Evolutionary conservation across 257 asterid species (phyloP).

Genomic region (Verbena officinalis): DNA sequence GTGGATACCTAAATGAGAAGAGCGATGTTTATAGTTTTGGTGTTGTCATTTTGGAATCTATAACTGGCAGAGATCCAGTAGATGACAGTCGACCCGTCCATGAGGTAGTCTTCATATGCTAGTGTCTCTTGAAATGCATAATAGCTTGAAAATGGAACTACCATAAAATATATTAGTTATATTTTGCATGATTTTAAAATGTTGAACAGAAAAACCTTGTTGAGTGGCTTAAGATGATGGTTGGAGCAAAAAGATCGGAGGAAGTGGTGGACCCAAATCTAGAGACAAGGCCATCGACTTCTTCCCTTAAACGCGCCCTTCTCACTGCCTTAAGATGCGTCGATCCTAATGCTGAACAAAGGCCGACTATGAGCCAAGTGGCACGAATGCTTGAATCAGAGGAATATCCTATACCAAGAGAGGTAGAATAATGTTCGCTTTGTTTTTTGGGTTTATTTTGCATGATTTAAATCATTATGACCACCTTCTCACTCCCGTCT

Average conservation of each 20-base stretch:
- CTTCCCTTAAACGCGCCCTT: slow-evolving; percentile 72
- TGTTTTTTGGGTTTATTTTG: too few species aligned
- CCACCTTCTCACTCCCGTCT: background rate
- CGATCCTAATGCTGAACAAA: slow-evolving; percentile 72
- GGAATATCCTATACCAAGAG: slow-evolving; percentile 75
- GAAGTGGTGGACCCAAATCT: slow-evolving; percentile 78
- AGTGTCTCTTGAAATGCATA: background rate
- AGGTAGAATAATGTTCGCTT: slow-evolving; percentile 39
- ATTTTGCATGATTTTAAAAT: background rate
- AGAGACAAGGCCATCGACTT: slow-evolving; percentile 60
- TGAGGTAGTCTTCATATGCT: slow-evolving; percentile 54
- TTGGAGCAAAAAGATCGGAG: slow-evolving; percentile 59
- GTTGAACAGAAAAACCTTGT: slow-evolving; percentile 69
- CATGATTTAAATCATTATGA: background rate
- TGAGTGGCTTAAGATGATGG: slow-evolving; percentile 94
- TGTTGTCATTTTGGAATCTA: slow-evolving; percentile 72
- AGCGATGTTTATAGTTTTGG: slow-evolving; percentile 86
- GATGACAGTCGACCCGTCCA: slow-evolving; percentile 68
- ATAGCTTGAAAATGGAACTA: background rate
- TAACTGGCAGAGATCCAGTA: slow-evolving; percentile 84
- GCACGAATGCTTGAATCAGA: slow-evolving; percentile 87
- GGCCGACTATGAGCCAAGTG: slow-evolving; percentile 89
- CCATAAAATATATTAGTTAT: too few species aligned
- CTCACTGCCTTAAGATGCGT: slow-evolving; percentile 78
- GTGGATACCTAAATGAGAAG: slow-evolving; percentile 76